Base-by-base conservation (phyloP, 2,329 filamentous ascomycete genomes). In the Seiridium unicorne region DNA sequence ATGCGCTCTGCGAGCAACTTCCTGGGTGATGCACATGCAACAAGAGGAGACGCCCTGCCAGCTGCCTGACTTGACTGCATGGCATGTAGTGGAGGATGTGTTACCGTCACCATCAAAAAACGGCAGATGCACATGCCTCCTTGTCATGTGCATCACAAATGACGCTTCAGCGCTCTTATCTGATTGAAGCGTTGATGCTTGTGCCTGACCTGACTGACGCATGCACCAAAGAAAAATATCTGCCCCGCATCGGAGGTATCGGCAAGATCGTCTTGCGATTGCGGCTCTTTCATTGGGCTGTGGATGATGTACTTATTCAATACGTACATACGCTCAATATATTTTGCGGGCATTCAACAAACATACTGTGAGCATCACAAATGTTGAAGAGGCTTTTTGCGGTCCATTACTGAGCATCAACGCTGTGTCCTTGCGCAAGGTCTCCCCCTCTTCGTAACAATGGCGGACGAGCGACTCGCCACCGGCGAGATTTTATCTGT, bases 401-500 rank as follows among this genome's bases (percentile, higher is more conserved):
- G n/a, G 44, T 44, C 10, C 18, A 46, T 11, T 55, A n/a, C n/a
- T 34, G 5, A 46, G 2, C 18, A 26, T 26, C 18, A 26, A 26
- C 18, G 18, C 18, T 26, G 18, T 26, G 18, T 26, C 18, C 18
- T 26, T 26, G 18, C 18, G 18, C 18, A 26, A 26, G 18, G 18
- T 34, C 36, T 35, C 6, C 26, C n/a, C 36, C 55, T 18, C 13
- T n/a, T 11, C 11, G 13, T 18, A n/a, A 49, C 36, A 9, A 54
- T 54, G 57, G 48, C 57, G 18, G 40, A 26, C 32, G 48, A 38
- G 31, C 56, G 42, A 51, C 18, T 26, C 32, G 3, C 38, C 35
- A 34, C 9, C 11, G 47, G 48, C 40, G 18, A 59, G 66, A 65
- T 65, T 55, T 56, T 66, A 11, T 65, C 69, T 40, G 54, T 74